These are phyloP conservation scores for Pyricularia grisea DNA, from an alignment of 2,329 filamentous ascomycete species.

Conservation along the genomic window DNA sequence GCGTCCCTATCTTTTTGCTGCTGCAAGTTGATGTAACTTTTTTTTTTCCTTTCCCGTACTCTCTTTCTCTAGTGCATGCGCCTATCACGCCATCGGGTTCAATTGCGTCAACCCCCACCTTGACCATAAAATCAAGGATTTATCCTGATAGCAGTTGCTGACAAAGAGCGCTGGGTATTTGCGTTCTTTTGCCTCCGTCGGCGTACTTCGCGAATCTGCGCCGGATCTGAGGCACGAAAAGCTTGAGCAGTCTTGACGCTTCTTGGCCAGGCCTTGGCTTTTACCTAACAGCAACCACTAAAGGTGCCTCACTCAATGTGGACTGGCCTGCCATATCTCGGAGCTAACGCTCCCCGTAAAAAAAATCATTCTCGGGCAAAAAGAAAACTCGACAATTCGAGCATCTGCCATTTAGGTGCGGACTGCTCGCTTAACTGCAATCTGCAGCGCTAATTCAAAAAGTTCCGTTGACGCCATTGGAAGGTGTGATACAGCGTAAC, in stretches of 20 bases:
- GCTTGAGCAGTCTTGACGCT: not conserved
- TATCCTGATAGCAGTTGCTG: not conserved
- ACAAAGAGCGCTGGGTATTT: not conserved
- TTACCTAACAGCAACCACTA: not conserved
- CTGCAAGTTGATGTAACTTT: too few relatives aligned
- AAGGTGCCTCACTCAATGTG: not conserved
- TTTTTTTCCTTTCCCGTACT: not conserved
- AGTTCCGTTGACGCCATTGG: not conserved
- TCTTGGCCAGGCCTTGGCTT: not conserved
- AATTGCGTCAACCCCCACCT: not conserved
- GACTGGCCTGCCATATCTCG: too few relatives aligned
- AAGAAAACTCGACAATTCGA: not conserved
- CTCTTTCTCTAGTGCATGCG: not conserved
- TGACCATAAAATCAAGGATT: not conserved
- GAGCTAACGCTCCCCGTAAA: too few relatives aligned
- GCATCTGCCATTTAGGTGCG: not conserved
- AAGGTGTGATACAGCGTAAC: not conserved
- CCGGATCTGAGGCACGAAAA: not conserved
- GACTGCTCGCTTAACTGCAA: not conserved
- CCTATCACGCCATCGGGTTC: not conserved
- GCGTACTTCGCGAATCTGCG: not conserved
- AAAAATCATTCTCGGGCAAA: too few relatives aligned
- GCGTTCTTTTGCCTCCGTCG: not conserved
- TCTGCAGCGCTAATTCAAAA: not conserved
- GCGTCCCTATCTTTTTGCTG: not conserved